Base-by-base conservation (phyloP, 2,329 filamentous ascomycete genomes). In the Neoscytalidium dimidiatum region DNA sequence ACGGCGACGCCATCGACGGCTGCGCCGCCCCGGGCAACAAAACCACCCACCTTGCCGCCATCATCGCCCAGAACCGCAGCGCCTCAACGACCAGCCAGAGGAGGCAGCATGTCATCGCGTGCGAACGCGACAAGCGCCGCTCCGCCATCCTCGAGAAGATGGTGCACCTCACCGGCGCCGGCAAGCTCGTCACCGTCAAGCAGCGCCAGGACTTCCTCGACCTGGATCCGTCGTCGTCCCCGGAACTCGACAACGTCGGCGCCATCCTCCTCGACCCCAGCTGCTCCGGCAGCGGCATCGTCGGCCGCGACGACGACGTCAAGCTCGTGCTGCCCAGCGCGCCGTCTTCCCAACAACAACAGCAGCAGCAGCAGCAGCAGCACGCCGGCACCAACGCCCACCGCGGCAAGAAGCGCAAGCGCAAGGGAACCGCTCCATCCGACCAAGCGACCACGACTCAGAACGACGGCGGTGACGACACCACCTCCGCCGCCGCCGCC, bases 11-110 rank as follows among this genome's bases (percentile, higher is more conserved):
- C 8, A 86, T 98, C n/a, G 95, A 99, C 77, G 92, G 92, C 0
- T 98, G 94, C 75, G 92, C 95, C 0, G 95, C 95, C 0, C 95
- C 95, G 1, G 95, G 95, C 5, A 99, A 99, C 77, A 99, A 99
- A 79, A 98, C 95, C 1, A 98, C 94, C 7, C 95, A 98, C 76
- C 80, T 96, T 52, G 93, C 94, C 0, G 90, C 92, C 1, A 86
- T 97, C 4, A 73, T 95, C 2, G 56, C 81, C 75, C 71, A 77
- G 41, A 33, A 57, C n/a, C n/a, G n/a, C 43, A 17, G 17, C 13
- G 26, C 19, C 3, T 28, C 51, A 17, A 9, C 14, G 23, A 51
- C n/a, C 7, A 53, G 17, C 7, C 33, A 28, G 3, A 7, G 23
- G 35, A 67, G 70, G 17, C 78, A 81, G 56, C 83, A 75, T 23